Percentiles rank a stretch among this genome's conserved stretches.
Conservation (phyloP, 108 stramenopile species). For the Bacterosira constricta region DNA sequence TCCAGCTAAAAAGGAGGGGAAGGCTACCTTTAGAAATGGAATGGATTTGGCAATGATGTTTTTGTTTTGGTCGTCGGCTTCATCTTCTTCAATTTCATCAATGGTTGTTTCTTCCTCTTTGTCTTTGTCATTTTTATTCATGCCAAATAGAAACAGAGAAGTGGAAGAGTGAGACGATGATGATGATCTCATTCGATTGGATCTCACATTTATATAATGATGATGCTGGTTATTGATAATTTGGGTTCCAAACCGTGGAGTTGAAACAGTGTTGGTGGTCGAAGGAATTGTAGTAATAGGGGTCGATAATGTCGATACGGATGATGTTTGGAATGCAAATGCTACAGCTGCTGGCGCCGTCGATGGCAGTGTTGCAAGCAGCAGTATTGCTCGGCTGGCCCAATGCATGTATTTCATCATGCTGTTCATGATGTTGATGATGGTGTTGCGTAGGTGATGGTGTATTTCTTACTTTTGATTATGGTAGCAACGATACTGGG, state of each 20-base stretch:
- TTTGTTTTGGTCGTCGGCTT: background rate
- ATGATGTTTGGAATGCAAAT: constrained; percentile 2
- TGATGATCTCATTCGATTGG: background rate
- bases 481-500: too few relatives aligned
- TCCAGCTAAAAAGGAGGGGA: constrained; percentile 42
- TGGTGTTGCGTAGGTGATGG: too few relatives aligned
- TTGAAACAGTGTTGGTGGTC: background rate
- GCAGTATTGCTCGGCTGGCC: too few relatives aligned
- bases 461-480: too few relatives aligned
- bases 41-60: constrained; percentile 6
- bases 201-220: too few relatives aligned
- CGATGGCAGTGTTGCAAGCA: too few relatives aligned
- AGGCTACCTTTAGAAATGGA: constrained; percentile 28
- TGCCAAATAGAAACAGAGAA: constrained; percentile 14
- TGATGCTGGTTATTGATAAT: too few relatives aligned
- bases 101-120: background rate
- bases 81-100: background rate
- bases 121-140: background rate
- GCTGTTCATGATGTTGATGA: too few relatives aligned
- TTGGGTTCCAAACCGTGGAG: too few relatives aligned
- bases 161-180: constrained; percentile 7
- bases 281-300: background rate
- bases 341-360: background rate
- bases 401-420: too few relatives aligned
- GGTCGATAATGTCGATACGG: background rate